These are phyloP conservation scores for Echium plantagineum DNA, from an alignment of 257 asterid species.

Conservation along the genomic window DNA sequence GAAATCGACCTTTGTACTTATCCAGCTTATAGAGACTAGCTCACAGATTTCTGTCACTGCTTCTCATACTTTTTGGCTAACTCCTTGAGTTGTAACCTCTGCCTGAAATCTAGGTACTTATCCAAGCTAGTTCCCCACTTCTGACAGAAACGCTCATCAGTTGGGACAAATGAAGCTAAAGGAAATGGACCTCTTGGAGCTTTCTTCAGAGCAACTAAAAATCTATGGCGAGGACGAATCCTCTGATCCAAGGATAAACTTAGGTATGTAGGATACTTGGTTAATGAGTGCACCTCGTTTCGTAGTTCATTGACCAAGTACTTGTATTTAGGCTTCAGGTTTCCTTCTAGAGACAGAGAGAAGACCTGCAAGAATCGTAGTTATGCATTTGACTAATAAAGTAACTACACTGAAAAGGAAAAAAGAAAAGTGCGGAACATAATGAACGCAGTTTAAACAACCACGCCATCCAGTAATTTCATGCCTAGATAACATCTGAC, in stretches of 20 bases:
- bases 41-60: slow-evolving; percentile 15
- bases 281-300: slow-evolving; percentile 70
- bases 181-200: slow-evolving; percentile 95
- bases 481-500: neutral
- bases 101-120: slow-evolving; percentile 74
- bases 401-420: neutral
- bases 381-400: slow-evolving; percentile 2
- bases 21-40: neutral
- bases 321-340: slow-evolving; percentile 84
- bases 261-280: slow-evolving; percentile 79
- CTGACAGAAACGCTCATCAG: slow-evolving; percentile 87
- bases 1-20: too few species aligned
- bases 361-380: slow-evolving; percentile 47
- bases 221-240: slow-evolving; percentile 88
- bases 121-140: slow-evolving; percentile 94
- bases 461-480: neutral
- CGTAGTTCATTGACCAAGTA: slow-evolving; percentile 82
- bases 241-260: slow-evolving; percentile 92
- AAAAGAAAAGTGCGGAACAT: neutral
- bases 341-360: slow-evolving; percentile 76
- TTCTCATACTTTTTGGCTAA: slow-evolving; percentile 72
- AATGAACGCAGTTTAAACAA: too few species aligned
- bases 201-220: slow-evolving; percentile 76
- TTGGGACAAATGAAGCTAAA: slow-evolving; percentile 78
- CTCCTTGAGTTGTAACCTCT: slow-evolving; percentile 68